Conservation (phyloP, 768 basidiomycete genomes). For the Solioccasus polychromus region DNA sequence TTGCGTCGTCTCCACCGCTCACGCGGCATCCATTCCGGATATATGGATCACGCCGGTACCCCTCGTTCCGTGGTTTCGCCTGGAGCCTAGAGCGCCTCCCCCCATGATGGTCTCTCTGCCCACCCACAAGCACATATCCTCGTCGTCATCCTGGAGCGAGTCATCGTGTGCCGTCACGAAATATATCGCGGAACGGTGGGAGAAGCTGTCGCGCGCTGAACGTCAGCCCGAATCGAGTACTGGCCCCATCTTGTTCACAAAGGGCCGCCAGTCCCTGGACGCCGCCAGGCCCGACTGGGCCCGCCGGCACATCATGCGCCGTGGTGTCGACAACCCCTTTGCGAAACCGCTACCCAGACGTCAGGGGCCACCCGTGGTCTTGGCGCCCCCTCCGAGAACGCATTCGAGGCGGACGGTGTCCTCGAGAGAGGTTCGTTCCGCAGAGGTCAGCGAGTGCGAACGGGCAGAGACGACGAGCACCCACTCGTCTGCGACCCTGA, state of each 20-base stretch:
- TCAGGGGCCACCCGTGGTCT: conserved; percentile 19
- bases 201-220: conserved; percentile 24
- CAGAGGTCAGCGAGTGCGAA: conserved; percentile 18
- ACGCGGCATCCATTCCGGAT: conserved; percentile 39
- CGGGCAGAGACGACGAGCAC: conserved; percentile 28
- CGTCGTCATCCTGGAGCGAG: conserved; percentile 9
- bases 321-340: conserved; percentile 61
- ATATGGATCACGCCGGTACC: conserved; percentile 56
- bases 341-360: conserved; percentile 22
- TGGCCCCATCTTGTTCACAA: conserved; percentile 18
- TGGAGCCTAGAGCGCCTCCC: not conserved
- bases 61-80: conserved; percentile 56
- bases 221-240: conserved; percentile 14
- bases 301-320: conserved; percentile 36
- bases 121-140: conserved; percentile 11
- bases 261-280: conserved; percentile 21
- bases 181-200: conserved; percentile 33
- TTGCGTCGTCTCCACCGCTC: conserved; percentile 44
- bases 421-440: conserved; percentile 34
- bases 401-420: conserved; percentile 22
- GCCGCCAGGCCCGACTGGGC: conserved; percentile 49
- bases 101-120: conserved; percentile 4
- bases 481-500: conserved; percentile 13
- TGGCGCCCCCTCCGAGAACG: conserved; percentile 33
- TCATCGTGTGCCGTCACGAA: conserved; percentile 23